Evolutionary conservation across 2,329 filamentous ascomycete genomes (phyloP).

Genomic region (Paramyrothecium sp.): DNA sequence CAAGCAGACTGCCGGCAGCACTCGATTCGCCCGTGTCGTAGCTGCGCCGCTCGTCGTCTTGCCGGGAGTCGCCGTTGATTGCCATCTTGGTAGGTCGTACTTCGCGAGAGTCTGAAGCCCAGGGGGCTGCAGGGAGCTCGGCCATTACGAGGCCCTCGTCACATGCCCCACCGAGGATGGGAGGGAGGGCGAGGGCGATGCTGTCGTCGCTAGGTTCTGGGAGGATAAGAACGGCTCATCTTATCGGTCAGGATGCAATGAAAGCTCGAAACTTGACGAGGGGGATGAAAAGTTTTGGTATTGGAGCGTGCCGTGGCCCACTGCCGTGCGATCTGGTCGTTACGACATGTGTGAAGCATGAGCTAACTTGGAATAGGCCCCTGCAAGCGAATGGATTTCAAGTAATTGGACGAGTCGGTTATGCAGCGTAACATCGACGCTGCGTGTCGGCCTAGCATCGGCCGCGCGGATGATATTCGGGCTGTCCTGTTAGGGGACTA

Average conservation of each 20-base stretch:
- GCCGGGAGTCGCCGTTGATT: conserved; percentile 7
- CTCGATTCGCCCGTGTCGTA: conserved; percentile 47
- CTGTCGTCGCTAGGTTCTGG: background rate
- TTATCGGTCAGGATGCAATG: background rate
- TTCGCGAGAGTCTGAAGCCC: background rate
- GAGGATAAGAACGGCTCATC: background rate
- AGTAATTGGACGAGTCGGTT: too few relatives aligned
- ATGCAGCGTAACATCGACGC: too few relatives aligned
- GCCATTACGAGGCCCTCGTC: background rate
- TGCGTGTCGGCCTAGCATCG: background rate
- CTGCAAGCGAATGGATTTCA: background rate
- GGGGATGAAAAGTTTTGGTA: background rate
- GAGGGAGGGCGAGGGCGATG: background rate
- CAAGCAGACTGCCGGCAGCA: conserved; percentile 14
- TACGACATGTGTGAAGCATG: background rate
- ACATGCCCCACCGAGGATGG: background rate
- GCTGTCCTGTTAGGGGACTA: background rate
- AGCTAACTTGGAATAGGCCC: background rate
- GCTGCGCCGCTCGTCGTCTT: conserved; percentile 17
- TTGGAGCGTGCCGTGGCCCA: background rate
- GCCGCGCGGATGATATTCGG: background rate
- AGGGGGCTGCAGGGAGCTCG: background rate
- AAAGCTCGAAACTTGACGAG: background rate
- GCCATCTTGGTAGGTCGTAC: background rate
- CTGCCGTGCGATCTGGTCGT: background rate